Conservation (phyloP, 176 grass and related monocot genomes). For the Rhynchospora breviuscula region DNA sequence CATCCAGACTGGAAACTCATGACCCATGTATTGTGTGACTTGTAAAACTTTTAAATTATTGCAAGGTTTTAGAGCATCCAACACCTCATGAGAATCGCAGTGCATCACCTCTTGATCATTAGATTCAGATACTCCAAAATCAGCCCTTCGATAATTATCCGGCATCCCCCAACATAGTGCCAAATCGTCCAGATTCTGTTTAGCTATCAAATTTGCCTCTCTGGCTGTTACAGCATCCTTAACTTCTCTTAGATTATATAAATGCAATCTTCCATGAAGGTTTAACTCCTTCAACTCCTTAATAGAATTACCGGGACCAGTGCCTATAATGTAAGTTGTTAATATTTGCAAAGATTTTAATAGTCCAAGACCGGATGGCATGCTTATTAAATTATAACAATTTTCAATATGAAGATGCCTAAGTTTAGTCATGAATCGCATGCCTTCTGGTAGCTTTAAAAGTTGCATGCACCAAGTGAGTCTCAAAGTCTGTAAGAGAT, state of each 20-base stretch:
- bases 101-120: background rate
- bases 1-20: slow-evolving; percentile 12
- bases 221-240: background rate
- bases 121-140: background rate
- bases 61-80: slow-evolving; percentile 19
- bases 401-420: slow-evolving; percentile 1
- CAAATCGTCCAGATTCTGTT: background rate
- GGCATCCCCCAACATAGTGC: background rate
- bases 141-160: background rate
- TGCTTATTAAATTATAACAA: background rate
- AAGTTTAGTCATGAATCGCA: background rate
- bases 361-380: background rate
- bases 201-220: slow-evolving; percentile 1
- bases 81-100: background rate
- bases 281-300: slow-evolving; percentile 22
- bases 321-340: background rate
- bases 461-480: background rate
- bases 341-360: background rate
- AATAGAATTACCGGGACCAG: background rate
- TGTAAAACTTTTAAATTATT: background rate
- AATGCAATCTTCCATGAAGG: background rate
- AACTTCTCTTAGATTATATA: slow-evolving; percentile 6
- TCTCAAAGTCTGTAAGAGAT: no score
- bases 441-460: background rate
- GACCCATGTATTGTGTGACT: background rate